These are phyloP conservation scores for Bryoerythrophyllum caledonicum DNA, from an alignment of 225 moss, liverwort and hornwort species.

Conservation along the genomic window DNA sequence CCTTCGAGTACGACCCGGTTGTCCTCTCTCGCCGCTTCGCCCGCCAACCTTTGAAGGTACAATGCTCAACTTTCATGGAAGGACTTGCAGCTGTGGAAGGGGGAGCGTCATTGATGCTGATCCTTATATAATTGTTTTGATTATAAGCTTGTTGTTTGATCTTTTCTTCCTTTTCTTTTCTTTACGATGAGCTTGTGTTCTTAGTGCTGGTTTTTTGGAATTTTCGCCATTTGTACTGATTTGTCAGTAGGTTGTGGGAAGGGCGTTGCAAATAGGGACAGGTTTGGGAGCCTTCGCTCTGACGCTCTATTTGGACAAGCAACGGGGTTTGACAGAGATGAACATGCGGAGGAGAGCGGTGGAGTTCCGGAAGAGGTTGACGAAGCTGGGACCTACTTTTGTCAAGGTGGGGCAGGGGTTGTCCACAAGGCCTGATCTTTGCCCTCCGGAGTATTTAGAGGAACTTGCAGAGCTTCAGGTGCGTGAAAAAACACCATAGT, in stretches of 20 bases:
- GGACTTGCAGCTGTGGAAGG: too few relatives aligned
- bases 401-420: slow-evolving; percentile 99
- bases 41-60: slow-evolving; percentile 55
- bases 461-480: slow-evolving; percentile 99
- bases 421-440: slow-evolving; percentile 94
- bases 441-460: slow-evolving; percentile 89
- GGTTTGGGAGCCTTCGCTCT: slow-evolving; percentile 73
- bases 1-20: slow-evolving; percentile 42
- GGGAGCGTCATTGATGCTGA: too few relatives aligned
- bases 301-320: slow-evolving; percentile 63
- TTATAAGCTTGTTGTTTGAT: neutral
- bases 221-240: slow-evolving; percentile 31
- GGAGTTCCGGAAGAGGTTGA: slow-evolving; percentile 72
- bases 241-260: slow-evolving; percentile 73
- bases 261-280: slow-evolving; percentile 74
- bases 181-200: too few relatives aligned
- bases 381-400: slow-evolving; percentile 86
- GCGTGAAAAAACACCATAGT: neutral
- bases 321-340: slow-evolving; percentile 52
- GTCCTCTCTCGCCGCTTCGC: slow-evolving; percentile 42
- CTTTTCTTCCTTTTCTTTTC: too few relatives aligned
- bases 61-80: neutral
- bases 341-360: slow-evolving; percentile 86
- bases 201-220: neutral
- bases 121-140: too few relatives aligned